A percentile compares a stretch with the other conserved stretches of the same genome.
These are phyloP conservation scores for Solanum stenotomum DNA, from an alignment of 257 asterid genomes.

Conservation along the genomic window DNA sequence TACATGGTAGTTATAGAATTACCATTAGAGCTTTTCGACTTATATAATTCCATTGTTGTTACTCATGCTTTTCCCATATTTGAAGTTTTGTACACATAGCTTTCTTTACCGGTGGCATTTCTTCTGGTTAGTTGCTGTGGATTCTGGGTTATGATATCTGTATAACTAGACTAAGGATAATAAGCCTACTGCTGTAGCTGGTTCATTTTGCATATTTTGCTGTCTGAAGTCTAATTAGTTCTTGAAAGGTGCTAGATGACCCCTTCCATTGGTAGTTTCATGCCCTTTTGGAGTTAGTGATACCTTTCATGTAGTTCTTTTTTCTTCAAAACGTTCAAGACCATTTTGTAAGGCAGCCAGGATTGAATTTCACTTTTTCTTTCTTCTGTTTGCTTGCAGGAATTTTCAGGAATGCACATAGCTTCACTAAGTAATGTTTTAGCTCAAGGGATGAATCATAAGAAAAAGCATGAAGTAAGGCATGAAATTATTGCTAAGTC, in stretches of 20 bases:
- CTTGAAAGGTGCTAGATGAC: background rate
- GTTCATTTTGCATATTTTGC: background rate
- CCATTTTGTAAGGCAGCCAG: background rate
- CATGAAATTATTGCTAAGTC: conserved; percentile 4
- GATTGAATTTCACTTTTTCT: background rate
- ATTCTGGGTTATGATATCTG: background rate
- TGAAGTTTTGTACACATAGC: background rate
- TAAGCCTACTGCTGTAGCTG: background rate
- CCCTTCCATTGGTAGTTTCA: background rate
- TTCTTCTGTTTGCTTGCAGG: conserved; percentile 31
- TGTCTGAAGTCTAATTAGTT: background rate
- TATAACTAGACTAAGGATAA: background rate
- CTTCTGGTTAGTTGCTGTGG: background rate
- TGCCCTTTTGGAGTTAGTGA: background rate
- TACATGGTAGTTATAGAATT: background rate
- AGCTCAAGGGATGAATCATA: conserved; percentile 86
- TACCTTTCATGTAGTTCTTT: background rate
- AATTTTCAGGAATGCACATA: conserved; percentile 45
- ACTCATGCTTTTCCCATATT: background rate
- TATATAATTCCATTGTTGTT: background rate
- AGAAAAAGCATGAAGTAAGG: conserved; percentile 92
- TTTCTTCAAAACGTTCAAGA: background rate
- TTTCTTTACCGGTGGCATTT: conserved; percentile 4
- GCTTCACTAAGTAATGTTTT: conserved; percentile 54
- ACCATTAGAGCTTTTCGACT: background rate